Evolutionary conservation across 1,284 basidiomycete species (phyloP), one percentile per base, ranked within the genome.

Genomic region (Cystobasidiaceae sp.): DNA sequence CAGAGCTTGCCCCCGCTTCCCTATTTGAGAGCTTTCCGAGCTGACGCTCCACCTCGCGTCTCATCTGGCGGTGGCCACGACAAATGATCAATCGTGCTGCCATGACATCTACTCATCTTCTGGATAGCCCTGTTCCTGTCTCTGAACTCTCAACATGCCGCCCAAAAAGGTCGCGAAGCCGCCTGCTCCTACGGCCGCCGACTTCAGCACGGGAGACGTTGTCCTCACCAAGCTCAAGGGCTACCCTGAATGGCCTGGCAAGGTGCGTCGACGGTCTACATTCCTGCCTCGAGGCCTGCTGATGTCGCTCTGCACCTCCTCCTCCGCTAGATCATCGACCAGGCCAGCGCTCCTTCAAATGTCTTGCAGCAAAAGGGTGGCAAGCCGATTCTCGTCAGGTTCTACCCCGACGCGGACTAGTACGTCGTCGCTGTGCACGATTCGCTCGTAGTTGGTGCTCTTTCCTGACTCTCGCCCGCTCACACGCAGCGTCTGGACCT

Each of bases 211-310:
- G 61, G 82, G 88, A 75, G 92, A 96, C 76, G 82, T 92, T 72
- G 92, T 97, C 33, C 84, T 97, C 67, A 91, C 85, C 41, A 93
- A 96, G 80, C 81, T 98, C 75, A 89, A 89, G 79, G 93, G 94
- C 15, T 97, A 83, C 80, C 91, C 94, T 13, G 83, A 88, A 30
- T 97, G 93, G 93, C 90, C 90, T 66, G 89, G 85, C 74, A 87
- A 87, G 80, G 90, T 91, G 74, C 75, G 86, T 80, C n/a, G 33
- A 30, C 37, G 34, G 32, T 6, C 23, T 32, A 30, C 23, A 17
- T 21, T 13, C 25, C 25, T 45, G 7, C 30, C 3, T 19, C n/a
- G 3, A 50, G 19, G 25, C 9, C 27, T 25, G 4, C 37, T 32
- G 33, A n/a, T 52, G 19, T 28, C n/a, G 4, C 33, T 25, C 49